Conservation (phyloP, 441 rosid species). For the Pelargonium fulgidum region DNA sequence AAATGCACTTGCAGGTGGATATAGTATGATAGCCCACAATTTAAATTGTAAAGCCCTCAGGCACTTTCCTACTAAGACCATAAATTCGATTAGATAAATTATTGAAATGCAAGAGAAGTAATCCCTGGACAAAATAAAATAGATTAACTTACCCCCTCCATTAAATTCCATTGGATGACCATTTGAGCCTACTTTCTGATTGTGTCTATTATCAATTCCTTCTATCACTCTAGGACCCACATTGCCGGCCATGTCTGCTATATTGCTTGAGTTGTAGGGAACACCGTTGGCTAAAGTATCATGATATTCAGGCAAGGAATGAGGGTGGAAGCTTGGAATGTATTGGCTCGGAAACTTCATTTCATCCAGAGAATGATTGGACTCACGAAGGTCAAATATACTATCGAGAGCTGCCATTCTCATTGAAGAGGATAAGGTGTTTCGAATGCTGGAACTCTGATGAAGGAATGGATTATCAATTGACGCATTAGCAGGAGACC, state of each 20-base stretch:
- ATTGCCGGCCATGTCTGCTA: slow-evolving; percentile 42
- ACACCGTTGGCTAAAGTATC: slow-evolving; percentile 38
- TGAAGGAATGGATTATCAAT: slow-evolving; percentile 31
- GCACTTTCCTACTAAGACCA: not conserved
- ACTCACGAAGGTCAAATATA: slow-evolving; percentile 34
- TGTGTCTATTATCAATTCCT: slow-evolving; percentile 49
- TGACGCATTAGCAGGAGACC: not conserved
- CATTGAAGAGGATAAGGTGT: slow-evolving; percentile 35
- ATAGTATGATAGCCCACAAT: not conserved
- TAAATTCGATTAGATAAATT: not conserved
- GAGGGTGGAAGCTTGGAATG: slow-evolving; percentile 48
- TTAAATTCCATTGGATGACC: slow-evolving; percentile 53
- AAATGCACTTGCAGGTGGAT: slow-evolving; percentile 6
- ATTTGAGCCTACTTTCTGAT: slow-evolving; percentile 49
- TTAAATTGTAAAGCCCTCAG: not conserved
- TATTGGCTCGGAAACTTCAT: slow-evolving; percentile 39
- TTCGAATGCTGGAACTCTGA: slow-evolving; percentile 38
- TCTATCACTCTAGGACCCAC: slow-evolving; percentile 49
- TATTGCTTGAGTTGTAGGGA: slow-evolving; percentile 39
- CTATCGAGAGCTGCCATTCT: slow-evolving; percentile 37
- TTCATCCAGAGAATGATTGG: slow-evolving; percentile 36
- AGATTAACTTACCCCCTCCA: slow-evolving; percentile 59
- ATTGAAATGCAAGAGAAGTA: slow-evolving; percentile 2
- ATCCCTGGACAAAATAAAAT: slow-evolving; percentile 8
- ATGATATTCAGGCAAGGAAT: slow-evolving; percentile 52